Base-by-base conservation (phyloP, 257 asterid species). In the Capsicum pubescens region DNA sequence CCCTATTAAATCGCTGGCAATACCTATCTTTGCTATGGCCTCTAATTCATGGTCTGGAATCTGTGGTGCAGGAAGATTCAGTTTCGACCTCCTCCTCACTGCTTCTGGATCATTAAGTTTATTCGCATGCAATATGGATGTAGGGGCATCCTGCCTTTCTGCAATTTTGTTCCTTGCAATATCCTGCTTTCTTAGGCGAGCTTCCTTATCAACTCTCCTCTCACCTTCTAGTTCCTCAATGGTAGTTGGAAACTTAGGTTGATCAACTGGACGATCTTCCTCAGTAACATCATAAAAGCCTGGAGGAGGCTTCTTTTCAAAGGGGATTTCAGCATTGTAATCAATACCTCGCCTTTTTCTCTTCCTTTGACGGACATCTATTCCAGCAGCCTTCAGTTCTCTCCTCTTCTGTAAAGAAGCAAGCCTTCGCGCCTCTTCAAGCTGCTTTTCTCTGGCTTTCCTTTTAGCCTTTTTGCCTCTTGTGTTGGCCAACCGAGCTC, bases 191-290 rank as follows among this genome's bases (percentile, higher is more conserved):
- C 99, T 90, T 82, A 97, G 84, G 59, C 97, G 93, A 17, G 99
- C 97, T 88, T 97, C 99, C 82, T 26, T 91, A 64, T 97, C 99
- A 50, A 91, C 92, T 88, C 99, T 91, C 90, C 99, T 90, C 87
- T 97, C 99, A 87, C 99, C 99, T 91, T 97, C 99, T 81, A 97
- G 97, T 83, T 97, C 99, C 86, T 93, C 97, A 67, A 95, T 97
- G 77, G 99, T 95, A 71, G 99, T 97, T 2, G 99, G 99, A 77
- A 97, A 95, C 82, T 88, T 93, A 80, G 95, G 94, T 19, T 88
- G 91, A 59, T 95, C 98, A 32, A 94, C 88, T 2, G 98, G 94
- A 46, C 88, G 95, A 67, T 94, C 97, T 88, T 97, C 99, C 42
- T 95, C 98, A 21, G 93, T 84, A 66, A 93, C 85, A 86, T 97